Percentiles rank a stretch among this genome's conserved stretches.
phyloP scores from a whole-genome alignment of 306 rosid genomes.

The Phaseolus lunatus region DNA sequence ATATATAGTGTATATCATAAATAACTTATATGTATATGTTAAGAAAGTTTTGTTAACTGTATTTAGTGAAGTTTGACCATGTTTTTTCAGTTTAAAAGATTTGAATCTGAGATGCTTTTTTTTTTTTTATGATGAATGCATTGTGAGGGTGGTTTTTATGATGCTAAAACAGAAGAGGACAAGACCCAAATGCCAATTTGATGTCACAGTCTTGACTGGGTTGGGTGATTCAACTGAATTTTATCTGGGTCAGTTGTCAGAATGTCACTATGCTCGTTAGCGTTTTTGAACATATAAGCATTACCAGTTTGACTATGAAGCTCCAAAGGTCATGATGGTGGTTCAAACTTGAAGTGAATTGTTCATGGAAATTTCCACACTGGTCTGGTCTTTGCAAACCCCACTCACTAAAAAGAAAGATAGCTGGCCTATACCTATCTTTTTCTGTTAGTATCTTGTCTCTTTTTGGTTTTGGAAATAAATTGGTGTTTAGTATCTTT shows the following conservation, averaged over 20 bases:
- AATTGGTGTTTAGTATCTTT: constrained; percentile 31
- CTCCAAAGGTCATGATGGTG: constrained; percentile 14
- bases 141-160: background rate
- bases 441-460: background rate
- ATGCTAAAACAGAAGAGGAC: constrained; percentile 24
- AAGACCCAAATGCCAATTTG: constrained; percentile 32
- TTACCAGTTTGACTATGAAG: constrained; percentile 44
- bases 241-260: constrained; percentile 16
- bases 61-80: no score
- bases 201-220: constrained; percentile 30
- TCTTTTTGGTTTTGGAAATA: constrained; percentile 6
- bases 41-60: no score
- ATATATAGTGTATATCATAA: no score
- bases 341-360: constrained; percentile 7
- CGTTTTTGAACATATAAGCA: constrained; percentile 57
- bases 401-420: constrained; percentile 31
- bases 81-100: no score
- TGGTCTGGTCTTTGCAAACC: constrained; percentile 39
- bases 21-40: no score
- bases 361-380: constrained; percentile 28
- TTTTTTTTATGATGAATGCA: no score
- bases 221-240: constrained; percentile 20
- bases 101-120: no score
- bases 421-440: background rate
- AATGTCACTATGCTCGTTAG: constrained; percentile 47